Evolutionary conservation across 768 basidiomycete species (phyloP), one percentile per base, ranked within the genome.

Genomic region (Mycena alexandri): DNA sequence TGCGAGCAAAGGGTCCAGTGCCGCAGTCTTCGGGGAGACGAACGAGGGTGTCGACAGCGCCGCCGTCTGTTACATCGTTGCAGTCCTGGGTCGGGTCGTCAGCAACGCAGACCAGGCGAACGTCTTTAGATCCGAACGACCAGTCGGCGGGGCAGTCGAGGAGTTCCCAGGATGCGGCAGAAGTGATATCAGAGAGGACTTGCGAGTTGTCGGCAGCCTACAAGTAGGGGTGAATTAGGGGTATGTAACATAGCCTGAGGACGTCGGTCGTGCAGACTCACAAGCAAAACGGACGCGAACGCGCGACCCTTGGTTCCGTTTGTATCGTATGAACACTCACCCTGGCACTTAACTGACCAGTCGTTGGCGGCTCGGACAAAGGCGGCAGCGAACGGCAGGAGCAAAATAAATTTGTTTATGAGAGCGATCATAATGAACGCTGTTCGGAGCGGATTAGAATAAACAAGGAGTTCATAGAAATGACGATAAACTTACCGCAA

Each of bases 1-100:
- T 47, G 43, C 57, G 57, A 3, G 57, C 57, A 34, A 59, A 59
- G 33, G 57, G 57, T 11, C 57, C 57, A 43, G 57, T 59, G 57
- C 57, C 57, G 57, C 57, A 59, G 57, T 59, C n/a, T 19, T 59
- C 57, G 43, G 57, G 57, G 43, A 59, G 57, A 16, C 57, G 57
- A 16, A 59, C 57, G 46, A 59, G 29, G 43, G 57, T 59, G 57
- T 59, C 46, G 29, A 59, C 57, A 7, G 57, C 57, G 43, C 57
- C 57, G 16, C 57, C 57, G 46, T 22, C 25, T 12, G 57, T 59
- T 5, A 59, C 57, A 19, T 59, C 57, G 22, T 22, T 19, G 44
- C 57, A 59, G 42, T 59, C 57, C 43, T 59, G 25, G 25, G 57
- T 25, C 19, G 57, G 57, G 46, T 59, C 57, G 34, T 59, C 57